phyloP scores from a whole-genome alignment of 2,329 filamentous ascomycete genomes.

The Coleophoma cylindrospora region DNA sequence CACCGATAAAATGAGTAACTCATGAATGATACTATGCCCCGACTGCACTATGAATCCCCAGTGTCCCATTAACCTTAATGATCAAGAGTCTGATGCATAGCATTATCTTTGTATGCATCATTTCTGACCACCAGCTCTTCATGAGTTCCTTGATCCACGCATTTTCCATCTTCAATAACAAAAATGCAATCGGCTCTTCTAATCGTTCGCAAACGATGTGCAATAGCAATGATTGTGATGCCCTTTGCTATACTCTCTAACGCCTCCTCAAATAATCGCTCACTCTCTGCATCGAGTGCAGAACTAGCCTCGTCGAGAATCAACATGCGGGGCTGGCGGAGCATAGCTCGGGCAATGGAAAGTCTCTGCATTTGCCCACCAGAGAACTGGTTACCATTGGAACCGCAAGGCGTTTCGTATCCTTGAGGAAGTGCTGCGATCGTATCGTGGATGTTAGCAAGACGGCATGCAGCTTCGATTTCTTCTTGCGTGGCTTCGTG shows the following conservation, averaged over 20 bases:
- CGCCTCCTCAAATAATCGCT: conserved; percentile 60
- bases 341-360: conserved; percentile 70
- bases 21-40: too few relatives aligned
- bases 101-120: conserved; percentile 44
- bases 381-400: conserved; percentile 67
- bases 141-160: conserved; percentile 48
- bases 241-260: conserved; percentile 50
- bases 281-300: conserved; percentile 68
- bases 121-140: conserved; percentile 46
- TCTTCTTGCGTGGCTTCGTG: conserved; percentile 48
- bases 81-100: conserved; percentile 35
- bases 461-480: conserved; percentile 58
- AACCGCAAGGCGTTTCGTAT: conserved; percentile 62
- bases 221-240: conserved; percentile 54
- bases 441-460: conserved; percentile 65
- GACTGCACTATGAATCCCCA: too few relatives aligned
- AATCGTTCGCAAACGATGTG: conserved; percentile 52
- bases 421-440: conserved; percentile 58
- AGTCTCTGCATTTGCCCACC: conserved; percentile 77
- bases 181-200: conserved; percentile 53
- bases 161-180: conserved; percentile 46
- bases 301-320: conserved; percentile 81
- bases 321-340: conserved; percentile 65
- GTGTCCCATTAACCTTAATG: background rate
- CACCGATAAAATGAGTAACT: too few relatives aligned